Base-by-base conservation (phyloP, 257 asterid species). In the Capsicum chinense region DNA sequence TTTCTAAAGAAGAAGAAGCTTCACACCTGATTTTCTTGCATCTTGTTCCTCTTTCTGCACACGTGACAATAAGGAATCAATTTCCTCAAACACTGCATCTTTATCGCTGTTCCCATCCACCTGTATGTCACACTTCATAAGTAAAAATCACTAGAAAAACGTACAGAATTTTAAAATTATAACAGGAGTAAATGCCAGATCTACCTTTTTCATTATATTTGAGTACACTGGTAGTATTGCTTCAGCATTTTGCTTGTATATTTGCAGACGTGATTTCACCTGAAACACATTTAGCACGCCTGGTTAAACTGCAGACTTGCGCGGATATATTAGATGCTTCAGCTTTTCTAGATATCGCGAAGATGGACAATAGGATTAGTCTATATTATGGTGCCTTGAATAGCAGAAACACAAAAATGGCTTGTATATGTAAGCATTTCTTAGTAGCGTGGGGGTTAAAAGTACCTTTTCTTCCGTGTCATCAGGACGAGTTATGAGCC, bases 401-500 rank as follows among this genome's bases (percentile, higher is more conserved):
- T 14, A 54, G 26, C 15, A 52, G 4, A 26, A 21, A 1, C 63
- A 13, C 63, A 47, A 73, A n/a, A 73, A 5, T 48, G 11, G 0
- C 0, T 73, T 73, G 16, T 73, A 48, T 73, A 26, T 26, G 33
- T 26, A 48, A 48, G 0, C n/a, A 5, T 19, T 13, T 76, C 64
- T 33, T 0, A 14, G 17, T 21, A 1, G 62, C 47, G 3, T 6
- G 37, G 42, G 64, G 33, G 84, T 80, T 79, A 35, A 80, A 69
- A 69, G 82, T 87, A 95, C 99, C 95, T 95, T 95, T 39, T 91
- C 97, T 83, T 94, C 97, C 35, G 97, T 93, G 87, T 95, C 98
- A 88, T 95, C 99, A 39, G 98, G 89, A 66, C 97, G 97, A 79
- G 91, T 91, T 85, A 91, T 88, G 84, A 94, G 97, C 92, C 98